These are phyloP conservation scores for Brassica cretica DNA, from an alignment of 345 rosid genomes.

Conservation along the genomic window DNA sequence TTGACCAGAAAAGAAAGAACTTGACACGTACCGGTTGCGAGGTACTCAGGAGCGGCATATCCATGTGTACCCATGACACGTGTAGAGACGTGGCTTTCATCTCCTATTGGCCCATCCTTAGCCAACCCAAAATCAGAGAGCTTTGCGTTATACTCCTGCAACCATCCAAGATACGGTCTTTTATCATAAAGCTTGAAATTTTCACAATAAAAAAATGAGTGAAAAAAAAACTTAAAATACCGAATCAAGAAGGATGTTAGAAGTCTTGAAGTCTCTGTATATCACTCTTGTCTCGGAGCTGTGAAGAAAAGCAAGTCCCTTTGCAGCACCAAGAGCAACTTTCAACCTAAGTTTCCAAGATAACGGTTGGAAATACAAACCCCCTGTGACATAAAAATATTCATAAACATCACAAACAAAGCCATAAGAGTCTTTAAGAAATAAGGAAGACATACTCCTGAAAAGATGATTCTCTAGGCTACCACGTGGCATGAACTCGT, in stretches of 20 bases:
- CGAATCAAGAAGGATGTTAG: slow-evolving; percentile 91
- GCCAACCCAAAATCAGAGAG: slow-evolving; percentile 97
- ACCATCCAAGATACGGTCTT: background rate
- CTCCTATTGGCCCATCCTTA: slow-evolving; percentile 88
- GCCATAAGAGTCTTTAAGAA: background rate
- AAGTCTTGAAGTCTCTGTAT: slow-evolving; percentile 95
- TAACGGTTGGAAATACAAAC: slow-evolving; percentile 33
- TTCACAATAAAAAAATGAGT: slow-evolving; percentile 11
- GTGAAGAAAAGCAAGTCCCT: slow-evolving; percentile 95
- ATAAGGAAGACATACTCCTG: slow-evolving; percentile 63
- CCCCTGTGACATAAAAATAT: slow-evolving; percentile 5
- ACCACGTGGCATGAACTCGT: slow-evolving; percentile 96
- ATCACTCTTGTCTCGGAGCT: slow-evolving; percentile 91
- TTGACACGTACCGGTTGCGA: slow-evolving; percentile 65
- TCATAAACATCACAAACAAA: slow-evolving; percentile 13
- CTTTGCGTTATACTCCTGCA: slow-evolving; percentile 78
- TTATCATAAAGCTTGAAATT: slow-evolving; percentile 1
- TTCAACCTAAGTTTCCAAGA: slow-evolving; percentile 55
- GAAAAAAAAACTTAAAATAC: slow-evolving; percentile 40
- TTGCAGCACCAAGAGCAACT: slow-evolving; percentile 94
- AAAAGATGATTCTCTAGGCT: slow-evolving; percentile 98
- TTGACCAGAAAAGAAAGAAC: background rate
- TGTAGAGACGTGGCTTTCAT: slow-evolving; percentile 87
- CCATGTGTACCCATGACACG: slow-evolving; percentile 91
- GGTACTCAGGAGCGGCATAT: slow-evolving; percentile 96